Percentiles rank a stretch among this genome's conserved stretches.
Evolutionary conservation across 768 basidiomycete species (phyloP).

Genomic region (Amanita jacksonii): DNA sequence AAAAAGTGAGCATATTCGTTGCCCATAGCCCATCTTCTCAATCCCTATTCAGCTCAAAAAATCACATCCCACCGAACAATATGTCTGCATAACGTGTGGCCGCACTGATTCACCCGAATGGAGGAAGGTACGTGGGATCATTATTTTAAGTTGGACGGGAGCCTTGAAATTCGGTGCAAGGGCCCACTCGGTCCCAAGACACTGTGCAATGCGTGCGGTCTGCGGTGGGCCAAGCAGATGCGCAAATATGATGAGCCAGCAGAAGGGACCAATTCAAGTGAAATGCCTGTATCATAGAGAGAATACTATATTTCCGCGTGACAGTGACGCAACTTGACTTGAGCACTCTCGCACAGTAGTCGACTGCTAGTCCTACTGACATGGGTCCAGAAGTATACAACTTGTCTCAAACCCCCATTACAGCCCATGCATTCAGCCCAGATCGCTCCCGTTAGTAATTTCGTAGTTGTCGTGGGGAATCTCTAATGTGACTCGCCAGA

Average conservation of each 20-base stretch:
- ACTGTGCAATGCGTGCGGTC: constrained; percentile 93
- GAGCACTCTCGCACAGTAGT: constrained; percentile 44
- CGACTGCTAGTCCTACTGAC: constrained; percentile 78
- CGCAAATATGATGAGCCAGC: constrained; percentile 29
- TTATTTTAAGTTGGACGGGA: neutral
- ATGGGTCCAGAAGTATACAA: constrained; percentile 70
- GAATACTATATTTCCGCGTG: neutral
- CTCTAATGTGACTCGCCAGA: constrained; percentile 36
- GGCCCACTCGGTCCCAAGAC: constrained; percentile 95
- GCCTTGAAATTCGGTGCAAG: constrained; percentile 24
- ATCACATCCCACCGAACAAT: constrained; percentile 45
- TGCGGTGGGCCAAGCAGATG: constrained; percentile 81
- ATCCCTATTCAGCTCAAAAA: constrained; percentile 32
- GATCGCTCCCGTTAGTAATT: constrained; percentile 69
- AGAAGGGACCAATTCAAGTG: constrained; percentile 10
- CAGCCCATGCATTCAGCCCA: constrained; percentile 84
- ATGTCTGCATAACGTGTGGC: constrained; percentile 89
- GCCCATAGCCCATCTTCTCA: neutral
- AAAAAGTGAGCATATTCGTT: constrained; percentile 37
- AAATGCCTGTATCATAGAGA: neutral
- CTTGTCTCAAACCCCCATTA: constrained; percentile 77
- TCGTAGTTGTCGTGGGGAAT: neutral
- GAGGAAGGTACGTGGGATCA: constrained; percentile 62
- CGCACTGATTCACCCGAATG: constrained; percentile 96
- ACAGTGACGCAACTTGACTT: neutral